Base-by-base conservation (phyloP, 331 rosid genomes). In the Malus hybrid region DNA sequence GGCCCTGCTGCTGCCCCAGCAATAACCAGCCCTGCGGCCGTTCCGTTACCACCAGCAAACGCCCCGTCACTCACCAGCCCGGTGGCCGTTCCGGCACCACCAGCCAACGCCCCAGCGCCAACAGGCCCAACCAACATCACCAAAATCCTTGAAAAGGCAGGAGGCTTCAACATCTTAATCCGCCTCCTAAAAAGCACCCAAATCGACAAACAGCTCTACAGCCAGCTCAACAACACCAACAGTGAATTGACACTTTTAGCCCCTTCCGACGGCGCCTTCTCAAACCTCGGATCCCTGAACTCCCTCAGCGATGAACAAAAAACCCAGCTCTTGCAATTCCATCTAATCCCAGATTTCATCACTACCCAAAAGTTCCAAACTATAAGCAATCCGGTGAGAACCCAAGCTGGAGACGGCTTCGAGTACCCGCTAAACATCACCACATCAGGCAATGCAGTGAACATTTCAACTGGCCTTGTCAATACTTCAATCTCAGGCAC, bases 211-310 rank as follows among this genome's bases (percentile, higher is more conserved):
- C 98, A 90, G 32, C 76, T 93, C 75, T 80, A 90, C 68, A 81
- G 84, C 71, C 93, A 91, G 50, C 93, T 93, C 44, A 76, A 84
- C 18, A 82, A 84, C 85, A 76, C 97, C 52, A 80, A 93, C 87
- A 80, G 88, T 57, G 90, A 86, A 12, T 20, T 93, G 34, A 91
- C 98, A 65, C 0, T 93, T 7, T 85, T 93, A 46, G 98, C 97
- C 10, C 96, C 97, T 1, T 65, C 85, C 1, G 96, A 93, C 76
- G 80, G 83, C 5, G 92, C 93, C 24, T 93, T 91, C 55, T 70
- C 87, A 1, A 74, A 63, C 73, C 97, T 93, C 74, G 98, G 98
- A 3, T 83, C 94, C 68, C 91, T 93, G n/a, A 93, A 93, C 54
- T 79, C 85, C 50, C 87, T 93, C 0, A 56, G 22, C 2, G 96